Evolutionary conservation across 345 rosid species (phyloP).

Genomic region (Carallia pectinifolia): DNA sequence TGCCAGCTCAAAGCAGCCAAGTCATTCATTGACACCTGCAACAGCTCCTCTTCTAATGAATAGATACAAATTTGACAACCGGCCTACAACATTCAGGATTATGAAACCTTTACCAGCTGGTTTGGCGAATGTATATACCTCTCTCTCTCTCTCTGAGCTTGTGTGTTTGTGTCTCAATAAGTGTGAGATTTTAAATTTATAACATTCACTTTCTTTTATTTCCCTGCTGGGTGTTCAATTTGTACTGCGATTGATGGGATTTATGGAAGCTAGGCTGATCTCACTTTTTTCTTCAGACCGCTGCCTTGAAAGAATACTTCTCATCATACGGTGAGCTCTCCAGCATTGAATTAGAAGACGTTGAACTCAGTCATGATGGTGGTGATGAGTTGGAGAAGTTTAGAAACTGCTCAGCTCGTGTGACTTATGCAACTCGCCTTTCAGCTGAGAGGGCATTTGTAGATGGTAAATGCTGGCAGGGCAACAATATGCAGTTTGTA

Average conservation of each 20-base stretch:
- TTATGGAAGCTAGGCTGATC: slow-evolving; percentile 14
- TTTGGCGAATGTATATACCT: slow-evolving; percentile 63
- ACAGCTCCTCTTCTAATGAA: slow-evolving; percentile 41
- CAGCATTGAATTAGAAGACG: slow-evolving; percentile 64
- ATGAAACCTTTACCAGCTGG: slow-evolving; percentile 74
- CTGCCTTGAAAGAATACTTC: slow-evolving; percentile 69
- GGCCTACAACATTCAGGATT: slow-evolving; percentile 69
- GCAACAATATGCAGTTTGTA: slow-evolving; percentile 56
- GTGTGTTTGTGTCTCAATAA: background rate
- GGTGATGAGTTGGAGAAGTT: slow-evolving; percentile 32
- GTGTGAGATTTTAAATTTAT: no score
- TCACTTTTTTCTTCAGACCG: slow-evolving; percentile 39
- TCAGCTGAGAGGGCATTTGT: slow-evolving; percentile 81
- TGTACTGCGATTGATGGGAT: background rate
- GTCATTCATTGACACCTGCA: slow-evolving; percentile 32
- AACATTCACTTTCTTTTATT: no score
- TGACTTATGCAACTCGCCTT: slow-evolving; percentile 54
- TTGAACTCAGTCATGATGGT: slow-evolving; percentile 30
- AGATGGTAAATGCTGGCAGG: slow-evolving; percentile 81
- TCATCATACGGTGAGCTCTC: slow-evolving; percentile 67
- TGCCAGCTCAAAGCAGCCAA: slow-evolving; percentile 40
- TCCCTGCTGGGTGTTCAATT: background rate
- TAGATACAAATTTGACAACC: slow-evolving; percentile 83
- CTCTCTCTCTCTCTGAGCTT: slow-evolving; percentile 17
- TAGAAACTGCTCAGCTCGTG: slow-evolving; percentile 45